Evolutionary conservation across 2,329 filamentous ascomycete genomes (phyloP), one percentile per base, ranked within the genome.

Genomic region (Trichoderma sp.): DNA sequence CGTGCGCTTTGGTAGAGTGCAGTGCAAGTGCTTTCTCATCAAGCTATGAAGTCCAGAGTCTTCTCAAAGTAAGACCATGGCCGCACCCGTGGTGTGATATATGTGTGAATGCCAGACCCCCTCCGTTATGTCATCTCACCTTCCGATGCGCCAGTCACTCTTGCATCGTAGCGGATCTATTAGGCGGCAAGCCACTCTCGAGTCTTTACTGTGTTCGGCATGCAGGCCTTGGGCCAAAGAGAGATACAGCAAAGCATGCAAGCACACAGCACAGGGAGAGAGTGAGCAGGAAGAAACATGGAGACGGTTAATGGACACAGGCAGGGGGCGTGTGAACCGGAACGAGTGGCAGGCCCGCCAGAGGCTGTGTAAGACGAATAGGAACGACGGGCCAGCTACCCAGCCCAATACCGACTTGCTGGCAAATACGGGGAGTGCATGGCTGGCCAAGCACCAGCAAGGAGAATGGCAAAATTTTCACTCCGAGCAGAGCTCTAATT

Each of bases 71-170:
- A 33, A 68, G 65, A 53, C 57, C 57, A 68, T 61, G 57, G 40
- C 55, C 65, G 65, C 57, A 68, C 56, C 65, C 65, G 65, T 68
- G 65, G 65, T 68, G 65, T 68, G 65, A 68, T 68, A 61, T 68
- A 68, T 68, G 65, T 68, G 57, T 21, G 53, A 59, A 61, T 47
- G 56, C 47, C 47, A 21, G 57, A 56, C 43, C 57, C 63, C 65
- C 57, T 61, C 65, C 47, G 57, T 68, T 68, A 68, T 61, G 65
- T 68, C 65, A 68, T 61, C 65, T 68, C 65, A 68, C 65, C 31
- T 60, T 40, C 47, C 47, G 58, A 55, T 68, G 65, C 58, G 65
- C 65, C 65, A 68, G 65, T 68, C 65, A 68, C 65, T 60, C 65
- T 40, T 68, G 65, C 65, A 68, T 68, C 14, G 57, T 33, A 61